Percentiles rank a stretch among this genome's conserved stretches.
phyloP scores from a whole-genome alignment of 495 filamentous ascomycete species.

The Annulohypoxylon moriforme region DNA sequence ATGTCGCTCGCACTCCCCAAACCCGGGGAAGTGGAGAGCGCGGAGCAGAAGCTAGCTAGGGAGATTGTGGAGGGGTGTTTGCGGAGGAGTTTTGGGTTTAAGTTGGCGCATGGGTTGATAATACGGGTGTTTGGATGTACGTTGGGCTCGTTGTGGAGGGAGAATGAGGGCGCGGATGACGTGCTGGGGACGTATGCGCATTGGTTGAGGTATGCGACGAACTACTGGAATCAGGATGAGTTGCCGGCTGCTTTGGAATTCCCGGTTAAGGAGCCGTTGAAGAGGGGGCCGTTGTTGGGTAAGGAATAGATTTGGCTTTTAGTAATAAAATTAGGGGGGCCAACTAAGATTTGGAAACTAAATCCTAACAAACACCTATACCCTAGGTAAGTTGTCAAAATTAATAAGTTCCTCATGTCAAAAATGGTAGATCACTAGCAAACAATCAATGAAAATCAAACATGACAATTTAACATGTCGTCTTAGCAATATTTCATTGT shows the following conservation, averaged over 20 bases:
- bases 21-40: conserved; percentile 56
- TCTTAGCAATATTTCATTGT: neutral
- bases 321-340: neutral
- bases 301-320: conserved; percentile 30
- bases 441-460: neutral
- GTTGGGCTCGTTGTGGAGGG: conserved; percentile 61
- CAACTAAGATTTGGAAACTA: neutral
- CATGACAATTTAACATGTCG: neutral
- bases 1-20: conserved; percentile 62
- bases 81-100: conserved; percentile 61
- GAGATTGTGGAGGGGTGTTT: conserved; percentile 64
- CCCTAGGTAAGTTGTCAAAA: neutral
- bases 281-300: conserved; percentile 53
- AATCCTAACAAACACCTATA: neutral
- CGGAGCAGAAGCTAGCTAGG: conserved; percentile 61
- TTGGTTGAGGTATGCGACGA: conserved; percentile 58
- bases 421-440: too few species aligned
- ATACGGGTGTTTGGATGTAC: conserved; percentile 57
- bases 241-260: conserved; percentile 49
- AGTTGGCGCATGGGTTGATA: conserved; percentile 65
- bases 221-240: conserved; percentile 54
- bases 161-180: conserved; percentile 57
- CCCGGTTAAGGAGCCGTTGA: conserved; percentile 52
- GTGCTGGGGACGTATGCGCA: conserved; percentile 59
- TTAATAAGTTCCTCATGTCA: too few species aligned